A percentile compares a stretch with the other conserved stretches of the same genome.
Conservation (phyloP, 208 protist species). For the Trypanosoma conorhini region DNA sequence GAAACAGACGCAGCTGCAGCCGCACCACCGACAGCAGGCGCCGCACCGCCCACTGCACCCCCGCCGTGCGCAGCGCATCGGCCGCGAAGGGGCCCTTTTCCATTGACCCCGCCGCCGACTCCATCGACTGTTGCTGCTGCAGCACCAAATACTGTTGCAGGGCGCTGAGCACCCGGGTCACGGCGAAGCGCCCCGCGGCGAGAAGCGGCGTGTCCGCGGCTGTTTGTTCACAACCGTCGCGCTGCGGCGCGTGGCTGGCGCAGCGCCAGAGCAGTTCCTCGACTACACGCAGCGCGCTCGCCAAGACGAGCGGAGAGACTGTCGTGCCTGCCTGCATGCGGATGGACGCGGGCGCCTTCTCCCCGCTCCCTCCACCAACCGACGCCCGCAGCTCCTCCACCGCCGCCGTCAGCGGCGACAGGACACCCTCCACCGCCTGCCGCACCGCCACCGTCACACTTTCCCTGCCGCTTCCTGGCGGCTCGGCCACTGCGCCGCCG, state of each 20-base stretch:
- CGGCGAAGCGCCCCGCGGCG: slow-evolving; percentile 14
- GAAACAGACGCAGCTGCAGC: slow-evolving; percentile 6
- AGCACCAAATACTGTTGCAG: slow-evolving; percentile 55
- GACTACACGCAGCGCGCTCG: slow-evolving; percentile 17
- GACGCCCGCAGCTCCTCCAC: slow-evolving; percentile 31
- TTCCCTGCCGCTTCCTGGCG: neutral
- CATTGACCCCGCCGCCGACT: slow-evolving; percentile 10
- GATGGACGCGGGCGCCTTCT: slow-evolving; percentile 1
- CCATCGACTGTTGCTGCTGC: slow-evolving; percentile 53
- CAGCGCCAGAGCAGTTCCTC: slow-evolving; percentile 32
- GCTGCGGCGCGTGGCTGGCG: neutral
- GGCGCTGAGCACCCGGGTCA: slow-evolving; percentile 35
- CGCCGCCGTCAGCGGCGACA: slow-evolving; percentile 34
- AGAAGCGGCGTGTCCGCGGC: slow-evolving; percentile 5
- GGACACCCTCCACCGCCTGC: slow-evolving; percentile 38
- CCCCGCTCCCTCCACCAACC: neutral
- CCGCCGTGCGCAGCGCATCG: slow-evolving; percentile 48
- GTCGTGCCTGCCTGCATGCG: neutral
- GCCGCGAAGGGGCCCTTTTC: slow-evolving; percentile 13
- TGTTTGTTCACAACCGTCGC: neutral
- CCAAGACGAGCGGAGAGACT: slow-evolving; percentile 31
- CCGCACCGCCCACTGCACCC: slow-evolving; percentile 54
- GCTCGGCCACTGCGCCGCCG: neutral
- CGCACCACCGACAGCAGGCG: slow-evolving; percentile 53
- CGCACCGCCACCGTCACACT: slow-evolving; percentile 25